These are phyloP conservation scores for Cryphonectria carpinicola DNA, from an alignment of 2,329 filamentous ascomycete genomes.

Conservation along the genomic window DNA sequence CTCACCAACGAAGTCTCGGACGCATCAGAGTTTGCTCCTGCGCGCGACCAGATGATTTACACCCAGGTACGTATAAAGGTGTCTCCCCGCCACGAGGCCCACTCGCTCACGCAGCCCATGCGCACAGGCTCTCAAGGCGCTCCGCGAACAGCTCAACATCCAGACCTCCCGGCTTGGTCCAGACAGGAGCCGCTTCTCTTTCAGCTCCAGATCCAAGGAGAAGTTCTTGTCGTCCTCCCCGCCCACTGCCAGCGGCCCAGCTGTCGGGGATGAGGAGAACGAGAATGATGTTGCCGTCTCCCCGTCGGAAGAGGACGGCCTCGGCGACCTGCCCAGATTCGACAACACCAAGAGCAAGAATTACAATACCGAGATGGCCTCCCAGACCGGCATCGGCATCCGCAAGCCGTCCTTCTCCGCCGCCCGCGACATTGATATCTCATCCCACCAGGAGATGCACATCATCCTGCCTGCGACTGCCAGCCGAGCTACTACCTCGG, in stretches of 20 bases:
- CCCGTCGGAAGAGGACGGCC: slow-evolving; percentile 11
- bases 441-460: slow-evolving; percentile 68
- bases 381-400: slow-evolving; percentile 44
- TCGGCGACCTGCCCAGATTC: slow-evolving; percentile 44
- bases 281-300: slow-evolving; percentile 30
- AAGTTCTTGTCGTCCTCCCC: slow-evolving; percentile 28
- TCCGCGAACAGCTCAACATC: slow-evolving; percentile 78
- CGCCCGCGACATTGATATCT: slow-evolving; percentile 65
- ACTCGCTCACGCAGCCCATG: slow-evolving; percentile 14
- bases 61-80: slow-evolving; percentile 61
- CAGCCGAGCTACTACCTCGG: slow-evolving; percentile 71
- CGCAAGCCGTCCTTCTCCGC: slow-evolving; percentile 68
- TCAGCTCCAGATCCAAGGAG: slow-evolving; percentile 54
- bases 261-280: slow-evolving; percentile 18
- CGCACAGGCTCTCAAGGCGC: slow-evolving; percentile 72
- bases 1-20: slow-evolving; percentile 86
- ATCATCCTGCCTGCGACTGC: slow-evolving; percentile 77
- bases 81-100: neutral
- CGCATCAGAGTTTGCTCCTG: slow-evolving; percentile 78
- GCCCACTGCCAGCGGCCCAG: neutral
- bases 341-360: slow-evolving; percentile 42
- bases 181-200: slow-evolving; percentile 73
- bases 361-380: slow-evolving; percentile 62
- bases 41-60: slow-evolving; percentile 89
- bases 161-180: slow-evolving; percentile 70